Base-by-base conservation (phyloP, 1,139 yeast genomes). In the Suhomyces choctaworum region DNA sequence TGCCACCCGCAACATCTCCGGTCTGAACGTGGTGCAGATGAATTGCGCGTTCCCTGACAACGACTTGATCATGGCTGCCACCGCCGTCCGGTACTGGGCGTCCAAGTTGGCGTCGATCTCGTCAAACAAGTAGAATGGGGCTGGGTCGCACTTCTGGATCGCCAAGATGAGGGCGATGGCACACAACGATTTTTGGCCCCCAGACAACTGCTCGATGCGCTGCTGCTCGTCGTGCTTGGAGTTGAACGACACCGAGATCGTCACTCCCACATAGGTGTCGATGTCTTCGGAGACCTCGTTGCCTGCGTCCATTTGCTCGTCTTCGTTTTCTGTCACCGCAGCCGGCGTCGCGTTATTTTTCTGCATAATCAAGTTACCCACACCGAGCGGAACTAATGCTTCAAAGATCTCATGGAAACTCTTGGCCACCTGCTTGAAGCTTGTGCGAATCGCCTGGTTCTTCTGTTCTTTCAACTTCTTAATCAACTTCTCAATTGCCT, bases 101-200 rank as follows among this genome's bases (percentile, higher is more conserved):
- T 92, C 99, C 42, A 92, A 70, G 48, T 92, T 92, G 7, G 97
- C 97, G 64, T 92, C 98, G 41, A 92, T 84, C 66, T 92, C 98
- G 60, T 92, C 98, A 60, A 92, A 89, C 36, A 92, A 64, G 56
- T 92, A 92, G 58, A 92, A 92, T 32, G 98, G 97, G 2, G 97
- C 97, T 7, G 97, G 97, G 50, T 92, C 97, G 48, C 95, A 87
- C 55, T 76, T 80, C 63, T 92, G 98, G 44, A 92, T 88, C 4
- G 98, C 97, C 42, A 92, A 73, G 45, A 92, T 90, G 34, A 92
- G 73, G 0, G 97, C 90, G 48, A 92, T 80, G 2, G 98, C 97
- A 69, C 97, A 90, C 13, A 92, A 66, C 0, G 97, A 86, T 56
- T 92, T 92, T 54, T 92, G 98, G 5, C 98, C 98, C 25, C 98